Evolutionary conservation across 306 rosid genomes (phyloP), one percentile per base, ranked within the genome.

Genomic region (Canavalia ensiformis): DNA sequence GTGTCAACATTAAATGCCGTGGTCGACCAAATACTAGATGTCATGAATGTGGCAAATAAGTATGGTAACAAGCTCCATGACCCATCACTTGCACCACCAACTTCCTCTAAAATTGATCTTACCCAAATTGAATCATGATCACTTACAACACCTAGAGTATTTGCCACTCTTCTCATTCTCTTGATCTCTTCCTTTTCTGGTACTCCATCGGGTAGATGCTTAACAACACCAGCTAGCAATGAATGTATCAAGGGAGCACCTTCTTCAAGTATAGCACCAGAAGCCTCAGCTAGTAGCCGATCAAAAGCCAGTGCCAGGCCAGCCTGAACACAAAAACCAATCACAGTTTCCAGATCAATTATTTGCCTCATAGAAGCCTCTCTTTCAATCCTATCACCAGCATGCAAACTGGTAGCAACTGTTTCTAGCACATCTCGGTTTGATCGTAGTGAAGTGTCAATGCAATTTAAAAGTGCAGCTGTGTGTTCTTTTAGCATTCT

Each of bases 391-490:
- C 89, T 90, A 83, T 91, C 99, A 80, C 99, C 94, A 78, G 98
- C 92, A 85, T 91, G 96, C 67, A 93, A 82, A 86, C 99, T 84
- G 63, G 92, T 82, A 39, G 97, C 97, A 87, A 93, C 88, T 42
- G 95, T 84, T 86, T 95, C 99, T 42, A 95, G 88, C 74, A 89
- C 88, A 59, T 95, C 99, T 68, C 93, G 96, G 65, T 95, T 95
- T 68, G 99, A 91, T 74, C 97, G 86, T 81, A 95, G 75, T 18
- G 99, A 89, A 57, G 97, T 91, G 85, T 93, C 99, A 18, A 95
- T 93, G 90, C 98, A 95, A 85, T 93, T 95, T 81, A 95, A 84
- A 85, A 95, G 99, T 54, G 99, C 99, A 85, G 99, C 98, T 52
- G 98, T 91, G 86, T 95, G 97, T 82, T 95, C 99, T 89, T 95